Conservation (phyloP, 2,329 filamentous ascomycete species). For the Aspergillus ochraceus region DNA sequence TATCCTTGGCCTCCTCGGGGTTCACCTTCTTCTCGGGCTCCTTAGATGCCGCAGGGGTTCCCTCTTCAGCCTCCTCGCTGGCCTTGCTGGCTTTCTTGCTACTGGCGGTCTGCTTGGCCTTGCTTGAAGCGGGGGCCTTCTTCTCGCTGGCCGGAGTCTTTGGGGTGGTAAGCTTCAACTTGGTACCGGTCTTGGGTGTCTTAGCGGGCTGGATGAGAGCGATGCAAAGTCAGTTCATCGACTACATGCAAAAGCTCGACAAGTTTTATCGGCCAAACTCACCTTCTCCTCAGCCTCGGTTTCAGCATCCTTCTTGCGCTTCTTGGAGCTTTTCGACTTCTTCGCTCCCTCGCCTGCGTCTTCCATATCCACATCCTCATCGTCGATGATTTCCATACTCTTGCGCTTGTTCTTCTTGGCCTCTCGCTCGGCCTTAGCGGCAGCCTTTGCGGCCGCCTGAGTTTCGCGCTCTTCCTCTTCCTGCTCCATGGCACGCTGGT, state of each 20-base stretch:
- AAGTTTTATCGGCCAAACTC: slow-evolving; percentile 26
- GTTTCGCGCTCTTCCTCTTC: slow-evolving; percentile 67
- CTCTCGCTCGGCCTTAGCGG: slow-evolving; percentile 54
- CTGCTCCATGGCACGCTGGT: slow-evolving; percentile 56
- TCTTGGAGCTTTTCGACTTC: slow-evolving; percentile 63
- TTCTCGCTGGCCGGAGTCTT: slow-evolving; percentile 59
- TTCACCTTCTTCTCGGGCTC: slow-evolving; percentile 55
- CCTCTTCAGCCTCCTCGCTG: slow-evolving; percentile 61
- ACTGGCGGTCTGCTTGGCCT: slow-evolving; percentile 54
- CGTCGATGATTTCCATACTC: slow-evolving; percentile 52
- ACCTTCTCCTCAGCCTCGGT: slow-evolving; percentile 70
- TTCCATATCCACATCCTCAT: slow-evolving; percentile 58
- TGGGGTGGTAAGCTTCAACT: slow-evolving; percentile 53
- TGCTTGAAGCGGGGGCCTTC: slow-evolving; percentile 52
- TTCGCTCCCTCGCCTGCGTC: slow-evolving; percentile 48
- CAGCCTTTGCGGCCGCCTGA: slow-evolving; percentile 56
- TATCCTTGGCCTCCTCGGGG: slow-evolving; percentile 55
- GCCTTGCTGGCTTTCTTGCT: slow-evolving; percentile 62
- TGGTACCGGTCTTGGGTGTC: slow-evolving; percentile 63
- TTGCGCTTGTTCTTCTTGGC: slow-evolving; percentile 52
- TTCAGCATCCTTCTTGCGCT: slow-evolving; percentile 74
- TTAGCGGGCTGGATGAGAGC: slow-evolving; percentile 55
- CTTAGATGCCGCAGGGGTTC: slow-evolving; percentile 55
- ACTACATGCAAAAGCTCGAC: neutral
- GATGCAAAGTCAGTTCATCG: slow-evolving; percentile 8